A percentile compares a stretch with the other conserved stretches of the same genome.
Evolutionary conservation across 768 basidiomycete species (phyloP).

Genomic region (Filobasidium wieringae): DNA sequence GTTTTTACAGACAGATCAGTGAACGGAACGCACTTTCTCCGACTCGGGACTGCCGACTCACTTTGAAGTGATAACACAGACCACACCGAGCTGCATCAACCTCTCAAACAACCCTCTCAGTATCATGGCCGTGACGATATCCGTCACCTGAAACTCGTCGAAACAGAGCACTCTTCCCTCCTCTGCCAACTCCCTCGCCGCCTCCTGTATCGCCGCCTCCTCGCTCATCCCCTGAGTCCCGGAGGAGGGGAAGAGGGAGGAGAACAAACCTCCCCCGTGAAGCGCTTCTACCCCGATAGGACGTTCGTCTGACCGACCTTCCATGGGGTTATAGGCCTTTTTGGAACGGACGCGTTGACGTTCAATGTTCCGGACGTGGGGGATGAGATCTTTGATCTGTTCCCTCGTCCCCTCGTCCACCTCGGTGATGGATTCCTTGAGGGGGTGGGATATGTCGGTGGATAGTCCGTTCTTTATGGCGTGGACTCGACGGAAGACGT

Average conservation of each 20-base stretch:
- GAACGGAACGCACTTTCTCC: background rate
- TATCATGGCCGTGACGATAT: conserved; percentile 98
- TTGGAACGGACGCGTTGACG: background rate
- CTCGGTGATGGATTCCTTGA: too few species aligned
- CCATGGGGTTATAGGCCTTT: conserved; percentile 2
- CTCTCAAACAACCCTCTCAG: conserved; percentile 75
- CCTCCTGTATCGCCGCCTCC: conserved; percentile 57
- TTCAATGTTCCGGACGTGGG: background rate
- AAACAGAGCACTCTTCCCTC: conserved; percentile 83
- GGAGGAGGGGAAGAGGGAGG: background rate
- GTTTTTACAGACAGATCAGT: background rate
- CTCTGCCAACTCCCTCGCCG: conserved; percentile 71
- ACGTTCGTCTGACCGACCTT: conserved; percentile 11
- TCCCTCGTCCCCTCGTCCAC: too few species aligned
- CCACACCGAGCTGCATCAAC: conserved; percentile 75
- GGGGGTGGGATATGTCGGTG: background rate
- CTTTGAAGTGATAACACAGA: conserved; percentile 97
- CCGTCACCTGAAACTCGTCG: conserved; percentile 81
- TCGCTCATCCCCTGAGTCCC: conserved; percentile 43
- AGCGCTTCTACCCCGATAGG: conserved; percentile 12
- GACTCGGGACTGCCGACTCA: conserved; percentile 44
- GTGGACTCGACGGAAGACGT: conserved; percentile 87
- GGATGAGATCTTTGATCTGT: background rate
- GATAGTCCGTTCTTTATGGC: conserved; percentile 50
- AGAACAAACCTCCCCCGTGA: conserved; percentile 6